A percentile compares a stretch with the other conserved stretches of the same genome.
Conservation (phyloP, 208 protist species). For the Lotmaria passim region DNA sequence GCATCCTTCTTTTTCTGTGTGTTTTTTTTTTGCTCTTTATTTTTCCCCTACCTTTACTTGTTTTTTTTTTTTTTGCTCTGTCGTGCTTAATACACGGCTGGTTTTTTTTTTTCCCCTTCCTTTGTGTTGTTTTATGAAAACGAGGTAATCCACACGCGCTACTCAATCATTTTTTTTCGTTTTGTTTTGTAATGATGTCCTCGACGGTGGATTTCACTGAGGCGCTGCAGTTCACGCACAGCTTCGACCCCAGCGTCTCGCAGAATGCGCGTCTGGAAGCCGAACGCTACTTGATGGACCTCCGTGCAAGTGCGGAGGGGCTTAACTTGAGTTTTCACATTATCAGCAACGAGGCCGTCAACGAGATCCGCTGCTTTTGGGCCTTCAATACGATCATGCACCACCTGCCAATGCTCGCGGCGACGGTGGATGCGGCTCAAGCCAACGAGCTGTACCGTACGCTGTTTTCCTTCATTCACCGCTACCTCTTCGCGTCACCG, state of each 20-base stretch:
- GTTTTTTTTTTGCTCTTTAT: too few relatives aligned
- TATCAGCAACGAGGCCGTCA: constrained; percentile 65
- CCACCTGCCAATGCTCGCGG: constrained; percentile 54
- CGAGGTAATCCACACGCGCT: too few relatives aligned
- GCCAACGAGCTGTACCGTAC: constrained; percentile 66
- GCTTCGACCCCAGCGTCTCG: constrained; percentile 41
- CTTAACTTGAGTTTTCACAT: constrained; percentile 77
- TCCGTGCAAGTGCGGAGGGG: constrained; percentile 62
- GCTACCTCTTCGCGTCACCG: constrained; percentile 39
- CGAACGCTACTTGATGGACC: constrained; percentile 75
- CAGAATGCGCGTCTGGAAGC: constrained; percentile 49
- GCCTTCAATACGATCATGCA: constrained; percentile 83
- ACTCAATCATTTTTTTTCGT: too few relatives aligned
- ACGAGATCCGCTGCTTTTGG: constrained; percentile 78
- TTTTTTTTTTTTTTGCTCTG: too few relatives aligned
- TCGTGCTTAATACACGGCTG: too few relatives aligned
- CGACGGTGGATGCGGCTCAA: constrained; percentile 41
- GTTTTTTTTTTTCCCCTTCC: too few relatives aligned
- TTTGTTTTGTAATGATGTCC: constrained; percentile 19
- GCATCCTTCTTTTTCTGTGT: too few relatives aligned
- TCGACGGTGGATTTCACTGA: constrained; percentile 57
- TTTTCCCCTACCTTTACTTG: too few relatives aligned
- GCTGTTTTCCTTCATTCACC: constrained; percentile 74
- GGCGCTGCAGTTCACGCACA: constrained; percentile 73
- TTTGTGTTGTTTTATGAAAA: too few relatives aligned